Evolutionary conservation across 768 basidiomycete species (phyloP).

Genomic region (Leccinum disarticulatum): DNA sequence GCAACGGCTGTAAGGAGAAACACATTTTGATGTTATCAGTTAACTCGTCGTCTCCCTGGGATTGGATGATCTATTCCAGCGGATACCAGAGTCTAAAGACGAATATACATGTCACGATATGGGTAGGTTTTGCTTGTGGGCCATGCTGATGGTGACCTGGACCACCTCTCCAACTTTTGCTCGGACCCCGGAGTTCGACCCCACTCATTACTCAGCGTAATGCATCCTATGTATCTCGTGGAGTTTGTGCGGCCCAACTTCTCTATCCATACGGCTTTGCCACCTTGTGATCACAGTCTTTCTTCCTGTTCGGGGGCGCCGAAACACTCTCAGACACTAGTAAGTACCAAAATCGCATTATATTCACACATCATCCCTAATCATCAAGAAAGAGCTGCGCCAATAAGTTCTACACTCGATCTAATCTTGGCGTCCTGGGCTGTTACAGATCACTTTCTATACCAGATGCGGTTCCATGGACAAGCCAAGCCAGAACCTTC

Average conservation of each 20-base stretch:
- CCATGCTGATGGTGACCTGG: neutral
- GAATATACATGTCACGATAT: neutral
- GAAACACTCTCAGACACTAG: neutral
- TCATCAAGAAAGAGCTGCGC: neutral
- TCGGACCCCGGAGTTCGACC: neutral
- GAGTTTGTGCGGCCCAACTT: slow-evolving; percentile 27
- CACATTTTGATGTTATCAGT: neutral
- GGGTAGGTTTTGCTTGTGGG: neutral
- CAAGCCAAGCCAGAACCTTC: neutral
- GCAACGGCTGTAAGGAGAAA: neutral
- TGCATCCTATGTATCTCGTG: slow-evolving; percentile 7
- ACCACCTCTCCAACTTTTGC: neutral
- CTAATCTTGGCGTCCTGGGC: neutral
- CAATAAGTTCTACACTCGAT: neutral
- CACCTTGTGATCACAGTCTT: too few species aligned
- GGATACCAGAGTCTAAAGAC: slow-evolving; percentile 5
- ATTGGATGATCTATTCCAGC: neutral
- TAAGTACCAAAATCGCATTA: slow-evolving; percentile 1
- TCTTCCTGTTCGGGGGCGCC: neutral
- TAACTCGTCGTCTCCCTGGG: neutral
- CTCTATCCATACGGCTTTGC: neutral
- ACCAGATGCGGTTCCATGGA: neutral
- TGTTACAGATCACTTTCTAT: neutral
- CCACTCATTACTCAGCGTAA: neutral
- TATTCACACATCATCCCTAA: neutral